Base-by-base conservation (phyloP, 1,284 basidiomycete species). In the Ustilago curta region DNA sequence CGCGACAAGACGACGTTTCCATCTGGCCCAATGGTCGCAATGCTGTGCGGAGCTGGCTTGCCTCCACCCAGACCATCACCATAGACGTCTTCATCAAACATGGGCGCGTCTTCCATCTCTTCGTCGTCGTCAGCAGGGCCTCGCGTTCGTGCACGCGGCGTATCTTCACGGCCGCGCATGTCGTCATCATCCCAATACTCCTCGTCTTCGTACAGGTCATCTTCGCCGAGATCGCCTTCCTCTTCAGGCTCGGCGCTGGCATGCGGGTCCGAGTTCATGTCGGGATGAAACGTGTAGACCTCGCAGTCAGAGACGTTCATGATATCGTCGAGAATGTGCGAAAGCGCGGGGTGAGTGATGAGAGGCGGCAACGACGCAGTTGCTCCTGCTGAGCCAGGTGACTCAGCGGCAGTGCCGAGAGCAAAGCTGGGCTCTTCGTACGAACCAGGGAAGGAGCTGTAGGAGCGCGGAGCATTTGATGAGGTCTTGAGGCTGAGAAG, bases 241-340 rank as follows among this genome's bases (percentile, higher is more conserved):
- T 91, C 84, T 64, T 87, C 86, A 14, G 82, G 84, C 55, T 86
- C 85, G 32, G 80, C 84, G 19, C 79, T 79, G 0, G 93, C 93
- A 78, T 99, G 95, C 0, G 96, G 96, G 87, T 99, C 97, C 44
- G 92, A 92, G 80, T 97, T 94, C 71, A 93, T 91, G 85, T 97
- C 95, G 49, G 96, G 97, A 48, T 91, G 90, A 87, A 95, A 99
- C 3, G 93, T 93, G 86, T 92, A 99, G 60, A 97, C 95, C 84
- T 98, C 95, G 87, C 94, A 97, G 70, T 98, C 94, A 43, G 90
- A 87, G 35, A 99, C 88, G 27, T 92, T 91, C 78, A 99, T 93
- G 79, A 94, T 92, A 53, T 95, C 92, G 88, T 96, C 92, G 50
- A 99, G 89, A 52, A 94, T 89, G 60, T 91, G 91, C 84, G 92